Evolutionary conservation across 2,329 filamentous ascomycete genomes (phyloP).

Genomic region (Hirsutella minnesotensis): DNA sequence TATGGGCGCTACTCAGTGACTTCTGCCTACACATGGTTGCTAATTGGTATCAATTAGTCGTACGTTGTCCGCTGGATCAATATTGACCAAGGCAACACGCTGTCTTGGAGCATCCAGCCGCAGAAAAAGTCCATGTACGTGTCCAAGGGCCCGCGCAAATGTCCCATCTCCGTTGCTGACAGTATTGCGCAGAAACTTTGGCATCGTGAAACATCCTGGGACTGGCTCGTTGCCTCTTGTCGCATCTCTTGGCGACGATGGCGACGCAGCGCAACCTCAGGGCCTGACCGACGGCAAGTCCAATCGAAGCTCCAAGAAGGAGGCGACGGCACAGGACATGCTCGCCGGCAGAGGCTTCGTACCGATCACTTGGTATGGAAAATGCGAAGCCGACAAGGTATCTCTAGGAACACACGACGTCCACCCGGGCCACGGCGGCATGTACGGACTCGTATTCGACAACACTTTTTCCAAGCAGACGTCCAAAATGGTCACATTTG

Average conservation of each 20-base stretch:
- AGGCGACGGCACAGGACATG: slow-evolving; percentile 51
- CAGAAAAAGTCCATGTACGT: slow-evolving; percentile 87
- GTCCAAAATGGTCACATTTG: slow-evolving; percentile 90
- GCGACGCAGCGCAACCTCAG: slow-evolving; percentile 31
- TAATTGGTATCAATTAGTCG: slow-evolving; percentile 48
- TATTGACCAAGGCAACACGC: slow-evolving; percentile 79
- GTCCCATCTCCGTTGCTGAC: slow-evolving; percentile 5
- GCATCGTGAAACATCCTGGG: slow-evolving; percentile 93
- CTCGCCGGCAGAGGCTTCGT: slow-evolving; percentile 56
- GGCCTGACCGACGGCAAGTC: slow-evolving; percentile 31
- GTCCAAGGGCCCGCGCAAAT: not conserved
- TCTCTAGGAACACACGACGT: slow-evolving; percentile 85
- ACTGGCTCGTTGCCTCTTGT: slow-evolving; percentile 41
- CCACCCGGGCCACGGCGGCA: slow-evolving; percentile 61
- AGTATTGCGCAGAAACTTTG: slow-evolving; percentile 59
- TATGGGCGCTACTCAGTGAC: slow-evolving; percentile 24
- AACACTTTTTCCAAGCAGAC: slow-evolving; percentile 96
- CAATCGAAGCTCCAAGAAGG: slow-evolving; percentile 40
- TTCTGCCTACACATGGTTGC: slow-evolving; percentile 2
- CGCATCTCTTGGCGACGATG: slow-evolving; percentile 29
- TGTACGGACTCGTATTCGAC: slow-evolving; percentile 95
- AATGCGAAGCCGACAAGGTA: slow-evolving; percentile 93
- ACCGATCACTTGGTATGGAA: slow-evolving; percentile 75
- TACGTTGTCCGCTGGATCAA: slow-evolving; percentile 97
- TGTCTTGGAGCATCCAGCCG: slow-evolving; percentile 95